phyloP scores from a whole-genome alignment of 345 rosid genomes.

The Citrus reticulata region DNA sequence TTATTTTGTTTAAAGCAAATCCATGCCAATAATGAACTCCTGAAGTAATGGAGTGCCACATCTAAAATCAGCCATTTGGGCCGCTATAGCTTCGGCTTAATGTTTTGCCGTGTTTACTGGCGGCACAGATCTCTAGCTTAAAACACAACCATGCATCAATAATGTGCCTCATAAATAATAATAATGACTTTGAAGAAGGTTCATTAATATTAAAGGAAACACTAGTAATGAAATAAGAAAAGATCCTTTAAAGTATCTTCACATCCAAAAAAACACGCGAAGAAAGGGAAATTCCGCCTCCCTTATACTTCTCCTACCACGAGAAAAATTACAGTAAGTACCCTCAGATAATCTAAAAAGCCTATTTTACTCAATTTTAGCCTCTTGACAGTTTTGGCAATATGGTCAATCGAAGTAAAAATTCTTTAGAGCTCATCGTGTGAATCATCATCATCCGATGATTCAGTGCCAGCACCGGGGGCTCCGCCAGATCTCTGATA shows the following conservation, averaged over 20 bases:
- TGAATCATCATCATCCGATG: conserved; percentile 44
- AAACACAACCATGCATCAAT: not conserved
- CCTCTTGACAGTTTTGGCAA: not conserved
- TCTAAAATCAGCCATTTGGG: too few species aligned
- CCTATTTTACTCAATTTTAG: conserved; percentile 13
- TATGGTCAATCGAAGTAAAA: conserved; percentile 9
- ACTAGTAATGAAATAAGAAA: not conserved
- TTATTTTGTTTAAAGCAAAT: too few species aligned
- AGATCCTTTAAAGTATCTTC: conserved; percentile 8
- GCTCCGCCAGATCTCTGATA: conserved; percentile 88
- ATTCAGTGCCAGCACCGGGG: conserved; percentile 41
- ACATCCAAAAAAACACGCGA: conserved; percentile 18
- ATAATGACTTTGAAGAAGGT: not conserved
- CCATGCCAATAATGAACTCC: too few species aligned
- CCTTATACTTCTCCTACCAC: conserved; percentile 14
- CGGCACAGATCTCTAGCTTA: not conserved
- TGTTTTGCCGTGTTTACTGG: too few species aligned
- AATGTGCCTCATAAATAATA: not conserved
- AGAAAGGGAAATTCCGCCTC: conserved; percentile 8
- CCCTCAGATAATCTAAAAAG: conserved; percentile 13
- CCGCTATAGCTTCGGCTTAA: too few species aligned
- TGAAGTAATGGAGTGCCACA: too few species aligned
- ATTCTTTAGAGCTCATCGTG: conserved; percentile 58
- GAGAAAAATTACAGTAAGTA: conserved; percentile 31
- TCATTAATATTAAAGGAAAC: not conserved